Evolutionary conservation across 2,329 filamentous ascomycete species (phyloP).

Genomic region (Cercospora beticola): DNA sequence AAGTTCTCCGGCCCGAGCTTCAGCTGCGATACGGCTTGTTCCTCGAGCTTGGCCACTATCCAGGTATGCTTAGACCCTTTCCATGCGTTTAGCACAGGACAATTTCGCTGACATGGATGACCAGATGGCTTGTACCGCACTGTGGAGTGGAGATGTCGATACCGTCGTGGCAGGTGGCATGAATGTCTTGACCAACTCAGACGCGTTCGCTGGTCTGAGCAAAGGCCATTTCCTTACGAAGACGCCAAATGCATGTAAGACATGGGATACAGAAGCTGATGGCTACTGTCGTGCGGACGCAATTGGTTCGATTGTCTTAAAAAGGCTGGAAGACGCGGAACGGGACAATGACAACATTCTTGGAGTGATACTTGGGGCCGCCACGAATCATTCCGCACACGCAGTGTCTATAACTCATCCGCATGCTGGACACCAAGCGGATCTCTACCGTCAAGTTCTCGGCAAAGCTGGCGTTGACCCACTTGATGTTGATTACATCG

Average conservation of each 20-base stretch:
- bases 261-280: conserved; percentile 33
- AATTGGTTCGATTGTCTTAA: conserved; percentile 32
- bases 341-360: conserved; percentile 37
- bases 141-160: conserved; percentile 35
- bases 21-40: conserved; percentile 36
- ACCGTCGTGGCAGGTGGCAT: conserved; percentile 34
- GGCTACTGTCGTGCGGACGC: conserved; percentile 37
- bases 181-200: conserved; percentile 27
- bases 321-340: conserved; percentile 36
- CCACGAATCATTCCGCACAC: conserved; percentile 21
- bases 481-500: conserved; percentile 20
- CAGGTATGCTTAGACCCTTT: conserved; percentile 1
- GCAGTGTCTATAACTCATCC: conserved; percentile 24
- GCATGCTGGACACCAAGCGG: conserved; percentile 23
- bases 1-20: conserved; percentile 32
- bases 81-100: background rate
- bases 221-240: conserved; percentile 33
- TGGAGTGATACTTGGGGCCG: conserved; percentile 17
- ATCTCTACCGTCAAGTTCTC: conserved; percentile 14
- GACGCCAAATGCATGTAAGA: conserved; percentile 27
- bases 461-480: conserved; percentile 18
- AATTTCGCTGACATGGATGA: background rate
- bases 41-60: conserved; percentile 31
- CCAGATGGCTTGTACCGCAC: conserved; percentile 25
- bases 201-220: conserved; percentile 26